These are phyloP conservation scores for Aegilops speltoides DNA, from an alignment of 176 grass and related monocot genomes.

Conservation along the genomic window DNA sequence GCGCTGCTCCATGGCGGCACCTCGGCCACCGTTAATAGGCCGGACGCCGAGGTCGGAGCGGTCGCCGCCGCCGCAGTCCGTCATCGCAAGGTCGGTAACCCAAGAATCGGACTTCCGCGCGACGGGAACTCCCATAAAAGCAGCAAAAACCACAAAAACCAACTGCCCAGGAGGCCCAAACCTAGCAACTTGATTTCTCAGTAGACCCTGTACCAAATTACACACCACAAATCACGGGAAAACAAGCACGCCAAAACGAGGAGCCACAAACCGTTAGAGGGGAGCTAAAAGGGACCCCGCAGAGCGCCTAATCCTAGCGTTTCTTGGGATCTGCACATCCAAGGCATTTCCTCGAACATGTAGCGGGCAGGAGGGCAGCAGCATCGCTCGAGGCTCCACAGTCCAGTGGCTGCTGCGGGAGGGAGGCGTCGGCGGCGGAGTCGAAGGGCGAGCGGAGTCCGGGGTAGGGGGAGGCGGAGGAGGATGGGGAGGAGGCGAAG, in stretches of 20 bases:
- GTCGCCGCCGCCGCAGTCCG: conserved; percentile 24
- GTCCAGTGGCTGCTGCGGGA: neutral
- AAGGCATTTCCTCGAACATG: conserved; percentile 47
- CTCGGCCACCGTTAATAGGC: conserved; percentile 58
- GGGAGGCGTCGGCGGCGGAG: neutral
- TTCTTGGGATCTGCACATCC: conserved; percentile 33
- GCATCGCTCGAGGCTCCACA: conserved; percentile 21
- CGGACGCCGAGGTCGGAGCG: conserved; percentile 41
- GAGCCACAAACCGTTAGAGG: conserved; percentile 30
- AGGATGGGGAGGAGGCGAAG: neutral
- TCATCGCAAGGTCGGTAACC: conserved; percentile 31
- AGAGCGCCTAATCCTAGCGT: conserved; percentile 42
- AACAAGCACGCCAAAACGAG: neutral
- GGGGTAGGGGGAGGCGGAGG: neutral
- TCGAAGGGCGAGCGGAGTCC: neutral
- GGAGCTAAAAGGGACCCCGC: conserved; percentile 56
- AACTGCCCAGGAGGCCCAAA: conserved; percentile 19
- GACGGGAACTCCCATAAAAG: conserved; percentile 73
- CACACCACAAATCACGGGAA: conserved; percentile 23
- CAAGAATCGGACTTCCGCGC: conserved; percentile 57
- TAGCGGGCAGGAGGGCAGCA: neutral
- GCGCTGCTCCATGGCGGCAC: conserved; percentile 23
- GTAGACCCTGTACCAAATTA: conserved; percentile 28
- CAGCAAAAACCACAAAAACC: conserved; percentile 38
- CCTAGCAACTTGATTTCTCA: conserved; percentile 31